Evolutionary conservation across 495 filamentous ascomycete species (phyloP).

Genomic region (Talaromyces stipitatus): DNA sequence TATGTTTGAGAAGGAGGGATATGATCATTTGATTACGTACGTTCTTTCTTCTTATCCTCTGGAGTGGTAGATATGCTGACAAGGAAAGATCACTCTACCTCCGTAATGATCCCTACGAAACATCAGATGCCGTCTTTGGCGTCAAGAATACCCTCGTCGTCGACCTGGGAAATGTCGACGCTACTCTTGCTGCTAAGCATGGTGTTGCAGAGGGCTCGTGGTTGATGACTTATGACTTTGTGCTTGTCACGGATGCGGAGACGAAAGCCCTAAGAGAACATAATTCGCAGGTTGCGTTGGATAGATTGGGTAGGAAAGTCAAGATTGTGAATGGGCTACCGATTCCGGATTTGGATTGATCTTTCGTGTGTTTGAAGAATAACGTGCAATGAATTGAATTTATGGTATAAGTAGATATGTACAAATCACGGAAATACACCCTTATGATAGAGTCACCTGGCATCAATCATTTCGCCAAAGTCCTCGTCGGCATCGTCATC

Average conservation of each 20-base stretch:
- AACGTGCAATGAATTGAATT: neutral
- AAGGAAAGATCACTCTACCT: slow-evolving; percentile 64
- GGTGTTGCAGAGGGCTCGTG: slow-evolving; percentile 44
- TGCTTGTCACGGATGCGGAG: slow-evolving; percentile 65
- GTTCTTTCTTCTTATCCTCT: slow-evolving; percentile 30
- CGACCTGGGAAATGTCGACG: slow-evolving; percentile 57
- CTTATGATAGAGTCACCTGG: neutral
- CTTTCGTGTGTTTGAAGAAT: neutral
- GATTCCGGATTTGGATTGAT: slow-evolving; percentile 64
- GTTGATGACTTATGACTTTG: slow-evolving; percentile 63
- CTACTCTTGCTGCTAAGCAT: slow-evolving; percentile 52
- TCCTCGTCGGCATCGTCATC: slow-evolving; percentile 1
- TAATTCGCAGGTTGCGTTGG: slow-evolving; percentile 65
- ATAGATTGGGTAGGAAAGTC: slow-evolving; percentile 62
- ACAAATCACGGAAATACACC: neutral
- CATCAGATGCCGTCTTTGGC: slow-evolving; percentile 86
- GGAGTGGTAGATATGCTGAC: neutral
- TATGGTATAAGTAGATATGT: neutral
- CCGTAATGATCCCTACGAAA: slow-evolving; percentile 80
- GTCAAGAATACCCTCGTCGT: slow-evolving; percentile 80
- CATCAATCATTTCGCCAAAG: slow-evolving; percentile 4
- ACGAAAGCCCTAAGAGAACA: slow-evolving; percentile 58
- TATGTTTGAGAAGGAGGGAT: slow-evolving; percentile 84
- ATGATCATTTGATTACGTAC: slow-evolving; percentile 80
- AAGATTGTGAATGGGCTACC: slow-evolving; percentile 79